Conservation (phyloP, 192 early-diverging fungal species). For the Backusella morwellensis region DNA sequence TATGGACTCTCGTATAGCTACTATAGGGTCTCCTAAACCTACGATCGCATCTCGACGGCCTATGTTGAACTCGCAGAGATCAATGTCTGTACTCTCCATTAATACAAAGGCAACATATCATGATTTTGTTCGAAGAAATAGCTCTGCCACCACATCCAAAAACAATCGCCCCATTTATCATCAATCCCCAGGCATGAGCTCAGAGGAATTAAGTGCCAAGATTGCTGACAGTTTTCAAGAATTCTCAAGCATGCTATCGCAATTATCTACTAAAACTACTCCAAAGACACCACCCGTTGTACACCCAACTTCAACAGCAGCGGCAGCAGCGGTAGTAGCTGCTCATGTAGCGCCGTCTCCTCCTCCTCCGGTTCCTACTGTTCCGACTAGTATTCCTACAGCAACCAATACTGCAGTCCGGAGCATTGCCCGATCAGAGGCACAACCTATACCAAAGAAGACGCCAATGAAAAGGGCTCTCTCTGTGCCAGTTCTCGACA, state of each 20-base stretch:
- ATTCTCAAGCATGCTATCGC: slow-evolving; percentile 22
- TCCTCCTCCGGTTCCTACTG: background rate
- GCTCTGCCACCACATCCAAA: background rate
- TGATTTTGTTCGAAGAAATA: slow-evolving; percentile 6
- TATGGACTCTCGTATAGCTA: slow-evolving; percentile 4
- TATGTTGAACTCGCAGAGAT: slow-evolving; percentile 13
- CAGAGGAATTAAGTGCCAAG: slow-evolving; percentile 28
- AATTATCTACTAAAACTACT: background rate
- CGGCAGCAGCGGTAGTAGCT: background rate
- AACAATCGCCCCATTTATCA: background rate
- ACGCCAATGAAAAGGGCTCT: background rate
- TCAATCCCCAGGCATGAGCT: slow-evolving; percentile 7
- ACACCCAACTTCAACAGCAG: background rate
- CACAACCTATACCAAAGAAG: background rate
- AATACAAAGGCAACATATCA: slow-evolving; percentile 1
- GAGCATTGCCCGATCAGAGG: background rate
- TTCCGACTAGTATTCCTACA: background rate
- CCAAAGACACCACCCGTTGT: background rate
- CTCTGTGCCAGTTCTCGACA: background rate
- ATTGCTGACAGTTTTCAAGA: slow-evolving; percentile 36
- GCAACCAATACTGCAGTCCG: background rate
- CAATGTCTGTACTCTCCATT: slow-evolving; percentile 9
- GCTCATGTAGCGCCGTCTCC: background rate
- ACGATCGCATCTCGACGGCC: slow-evolving; percentile 7
- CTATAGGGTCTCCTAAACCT: background rate